These are phyloP conservation scores for Geotrichum candidum DNA, from an alignment of 1,139 yeast genomes.

Conservation along the genomic window DNA sequence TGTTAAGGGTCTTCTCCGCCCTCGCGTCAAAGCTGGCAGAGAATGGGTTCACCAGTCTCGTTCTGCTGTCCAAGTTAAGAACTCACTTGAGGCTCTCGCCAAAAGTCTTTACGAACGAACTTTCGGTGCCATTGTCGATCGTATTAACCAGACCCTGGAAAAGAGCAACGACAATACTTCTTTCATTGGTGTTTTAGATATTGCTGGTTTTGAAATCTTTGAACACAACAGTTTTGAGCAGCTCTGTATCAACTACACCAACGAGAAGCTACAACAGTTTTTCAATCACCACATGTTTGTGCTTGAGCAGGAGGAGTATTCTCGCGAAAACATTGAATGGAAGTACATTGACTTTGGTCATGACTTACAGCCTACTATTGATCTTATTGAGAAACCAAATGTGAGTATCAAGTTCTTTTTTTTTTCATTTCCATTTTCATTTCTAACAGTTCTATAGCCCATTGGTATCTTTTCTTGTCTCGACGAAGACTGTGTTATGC, in stretches of 20 bases:
- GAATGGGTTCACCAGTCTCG: slow-evolving; percentile 80
- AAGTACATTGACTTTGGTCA: slow-evolving; percentile 95
- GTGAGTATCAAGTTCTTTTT: not conserved
- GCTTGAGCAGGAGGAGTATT: slow-evolving; percentile 90
- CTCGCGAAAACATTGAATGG: slow-evolving; percentile 93
- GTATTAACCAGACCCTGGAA: slow-evolving; percentile 67
- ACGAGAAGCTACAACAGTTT: slow-evolving; percentile 92
- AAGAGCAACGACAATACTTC: slow-evolving; percentile 40
- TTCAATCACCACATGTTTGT: slow-evolving; percentile 98
- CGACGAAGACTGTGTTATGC: slow-evolving; percentile 94
- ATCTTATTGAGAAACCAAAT: slow-evolving; percentile 66
- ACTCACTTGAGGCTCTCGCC: slow-evolving; percentile 79
- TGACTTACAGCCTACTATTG: slow-evolving; percentile 91
- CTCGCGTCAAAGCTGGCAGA: slow-evolving; percentile 86
- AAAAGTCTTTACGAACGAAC: slow-evolving; percentile 80
- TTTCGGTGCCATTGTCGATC: slow-evolving; percentile 70
- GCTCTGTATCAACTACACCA: slow-evolving; percentile 91
- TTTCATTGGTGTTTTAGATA: slow-evolving; percentile 90
- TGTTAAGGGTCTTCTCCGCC: slow-evolving; percentile 56
- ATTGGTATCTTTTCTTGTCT: slow-evolving; percentile 84
- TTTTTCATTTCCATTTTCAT: not conserved
- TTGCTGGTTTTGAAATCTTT: slow-evolving; percentile 96
- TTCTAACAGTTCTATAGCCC: slow-evolving; percentile 38
- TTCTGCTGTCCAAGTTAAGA: slow-evolving; percentile 73
- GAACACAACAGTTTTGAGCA: slow-evolving; percentile 91